Evolutionary conservation across 768 basidiomycete genomes (phyloP).

Genomic region (Boletus pseudo-olivaceus): DNA sequence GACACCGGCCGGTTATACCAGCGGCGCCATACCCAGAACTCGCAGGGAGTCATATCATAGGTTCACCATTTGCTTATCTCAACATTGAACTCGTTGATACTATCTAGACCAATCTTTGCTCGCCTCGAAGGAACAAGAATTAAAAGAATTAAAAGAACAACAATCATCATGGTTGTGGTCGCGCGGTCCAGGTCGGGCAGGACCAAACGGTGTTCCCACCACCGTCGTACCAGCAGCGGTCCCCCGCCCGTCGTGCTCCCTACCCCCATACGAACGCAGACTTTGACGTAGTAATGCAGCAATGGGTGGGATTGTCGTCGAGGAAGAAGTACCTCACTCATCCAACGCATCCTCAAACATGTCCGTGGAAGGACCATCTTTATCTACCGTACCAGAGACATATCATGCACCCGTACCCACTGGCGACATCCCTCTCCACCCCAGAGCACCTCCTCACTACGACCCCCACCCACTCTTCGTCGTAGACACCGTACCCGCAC

Average conservation of each 20-base stretch:
- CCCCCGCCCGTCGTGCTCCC: neutral
- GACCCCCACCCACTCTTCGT: slow-evolving; percentile 22
- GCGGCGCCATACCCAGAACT: neutral
- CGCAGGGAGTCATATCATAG: neutral
- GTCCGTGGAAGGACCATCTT: neutral
- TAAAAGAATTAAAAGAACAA: slow-evolving; percentile 8
- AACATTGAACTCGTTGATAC: neutral
- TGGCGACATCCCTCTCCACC: neutral
- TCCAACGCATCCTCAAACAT: neutral
- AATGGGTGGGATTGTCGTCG: slow-evolving; percentile 14
- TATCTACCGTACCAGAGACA: neutral
- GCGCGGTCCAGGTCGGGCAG: slow-evolving; percentile 21
- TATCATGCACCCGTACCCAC: neutral
- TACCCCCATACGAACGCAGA: slow-evolving; percentile 23
- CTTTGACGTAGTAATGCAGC: slow-evolving; percentile 23
- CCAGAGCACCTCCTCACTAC: slow-evolving; percentile 21
- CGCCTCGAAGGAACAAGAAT: slow-evolving; percentile 19
- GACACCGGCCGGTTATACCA: too few species aligned
- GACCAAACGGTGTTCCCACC: neutral
- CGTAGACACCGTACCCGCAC: slow-evolving; percentile 40
- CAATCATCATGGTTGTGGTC: slow-evolving; percentile 15
- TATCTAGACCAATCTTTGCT: neutral
- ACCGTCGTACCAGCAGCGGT: neutral
- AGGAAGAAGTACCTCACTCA: neutral
- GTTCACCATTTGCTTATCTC: neutral